Conservation (phyloP, 2,329 filamentous ascomycete genomes). For the Colletotrichum limetticola region DNA sequence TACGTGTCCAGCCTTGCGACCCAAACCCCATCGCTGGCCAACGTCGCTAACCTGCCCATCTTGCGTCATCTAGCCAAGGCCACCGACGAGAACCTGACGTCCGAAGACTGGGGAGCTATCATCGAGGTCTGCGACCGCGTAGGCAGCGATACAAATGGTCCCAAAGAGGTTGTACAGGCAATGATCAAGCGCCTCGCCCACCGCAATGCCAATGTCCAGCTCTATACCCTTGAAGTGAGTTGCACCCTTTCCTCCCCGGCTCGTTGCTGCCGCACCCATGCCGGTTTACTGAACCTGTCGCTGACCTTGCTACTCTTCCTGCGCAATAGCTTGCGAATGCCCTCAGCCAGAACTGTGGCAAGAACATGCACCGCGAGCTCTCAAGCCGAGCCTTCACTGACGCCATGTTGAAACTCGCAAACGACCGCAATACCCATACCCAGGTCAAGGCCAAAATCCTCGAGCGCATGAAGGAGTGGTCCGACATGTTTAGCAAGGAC, state of each 20-base stretch:
- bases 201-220: conserved; percentile 94
- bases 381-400: conserved; percentile 95
- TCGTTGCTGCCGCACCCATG: background rate
- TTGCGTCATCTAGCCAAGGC: conserved; percentile 67
- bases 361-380: conserved; percentile 87
- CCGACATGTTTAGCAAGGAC: conserved; percentile 90
- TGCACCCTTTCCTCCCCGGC: background rate
- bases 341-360: conserved; percentile 90
- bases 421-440: conserved; percentile 93
- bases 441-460: conserved; percentile 98
- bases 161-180: conserved; percentile 87
- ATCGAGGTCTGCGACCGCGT: conserved; percentile 73
- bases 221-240: conserved; percentile 87
- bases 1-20: conserved; percentile 48
- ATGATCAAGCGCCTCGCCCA: conserved; percentile 93
- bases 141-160: conserved; percentile 63
- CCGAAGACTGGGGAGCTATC: conserved; percentile 76
- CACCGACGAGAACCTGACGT: conserved; percentile 97
- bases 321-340: conserved; percentile 80
- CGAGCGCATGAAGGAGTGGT: conserved; percentile 96
- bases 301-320: conserved; percentile 17
- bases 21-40: background rate
- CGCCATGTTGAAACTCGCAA: conserved; percentile 87
- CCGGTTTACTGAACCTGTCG: background rate
- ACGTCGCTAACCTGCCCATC: background rate